A percentile compares a stretch with the other conserved stretches of the same genome.
Evolutionary conservation across 345 rosid species (phyloP).

Genomic region (Kernera saxatilis): DNA sequence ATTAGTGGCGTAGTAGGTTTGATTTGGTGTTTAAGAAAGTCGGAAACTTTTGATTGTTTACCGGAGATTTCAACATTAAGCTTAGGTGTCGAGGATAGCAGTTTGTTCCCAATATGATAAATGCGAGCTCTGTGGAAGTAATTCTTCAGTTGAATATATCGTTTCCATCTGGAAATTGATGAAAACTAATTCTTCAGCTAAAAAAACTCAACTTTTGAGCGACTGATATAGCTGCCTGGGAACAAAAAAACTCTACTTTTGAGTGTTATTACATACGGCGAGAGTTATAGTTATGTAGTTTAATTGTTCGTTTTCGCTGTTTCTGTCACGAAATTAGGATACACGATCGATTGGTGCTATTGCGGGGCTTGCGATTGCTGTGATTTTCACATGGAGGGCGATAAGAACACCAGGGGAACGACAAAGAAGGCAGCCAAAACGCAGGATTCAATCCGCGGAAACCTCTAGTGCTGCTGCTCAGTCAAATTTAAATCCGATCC

Average conservation of each 20-base stretch:
- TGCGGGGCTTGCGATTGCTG: conserved; percentile 91
- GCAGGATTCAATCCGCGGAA: conserved; percentile 47
- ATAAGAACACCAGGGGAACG: conserved; percentile 61
- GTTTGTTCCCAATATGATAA: neutral
- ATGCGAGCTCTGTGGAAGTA: neutral
- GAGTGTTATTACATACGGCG: neutral
- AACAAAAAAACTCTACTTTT: neutral
- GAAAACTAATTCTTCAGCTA: neutral
- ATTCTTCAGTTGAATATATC: neutral
- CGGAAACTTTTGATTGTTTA: neutral
- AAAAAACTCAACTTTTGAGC: neutral
- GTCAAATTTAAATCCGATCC: conserved; percentile 32
- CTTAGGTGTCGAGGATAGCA: neutral
- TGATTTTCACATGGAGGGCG: conserved; percentile 78
- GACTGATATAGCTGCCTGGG: neutral
- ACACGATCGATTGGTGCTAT: conserved; percentile 84
- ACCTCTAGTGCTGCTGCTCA: conserved; percentile 43
- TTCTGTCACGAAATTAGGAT: conserved; percentile 44
- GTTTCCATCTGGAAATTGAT: neutral
- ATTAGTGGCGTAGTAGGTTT: neutral
- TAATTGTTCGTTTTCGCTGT: neutral
- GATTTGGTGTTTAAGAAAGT: neutral
- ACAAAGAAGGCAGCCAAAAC: conserved; percentile 73
- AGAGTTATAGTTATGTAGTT: neutral
- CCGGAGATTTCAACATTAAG: neutral